Base-by-base conservation (phyloP, 108 stramenopile species). In the Fragilariopsis cylindrus region DNA sequence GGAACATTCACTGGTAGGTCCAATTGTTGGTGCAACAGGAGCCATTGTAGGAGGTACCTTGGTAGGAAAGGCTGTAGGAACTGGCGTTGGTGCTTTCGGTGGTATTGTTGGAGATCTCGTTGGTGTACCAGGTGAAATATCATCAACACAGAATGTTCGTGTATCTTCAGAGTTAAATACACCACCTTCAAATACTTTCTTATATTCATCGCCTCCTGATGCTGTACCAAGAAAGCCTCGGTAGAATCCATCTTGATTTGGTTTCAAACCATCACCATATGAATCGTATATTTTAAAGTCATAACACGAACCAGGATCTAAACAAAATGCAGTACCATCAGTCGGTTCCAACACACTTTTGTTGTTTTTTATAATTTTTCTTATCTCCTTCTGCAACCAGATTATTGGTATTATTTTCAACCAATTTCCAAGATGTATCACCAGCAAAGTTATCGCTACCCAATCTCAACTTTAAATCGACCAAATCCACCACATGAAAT, bases 241-340 rank as follows among this genome's bases (percentile, higher is more conserved):
- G 43, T 84, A 84, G 39, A 54, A 78, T 76, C 84, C 84, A n/a
- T 74, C 53, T 16, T 82, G 48, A 42, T 42, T 30, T 52, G 81
- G 81, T 48, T 81, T 81, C 12, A 84, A 39, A 7, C 84, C 84
- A 71, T 85, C 84, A 3, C 82, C 82, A 60, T 70, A 71, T 68
- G 76, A 62, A 68, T 83, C 82, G 39, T 39, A 21, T 19, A 79
- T 75, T 4, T 12, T 48, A 47, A 79, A 79, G 4, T 30, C 12
- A 60, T 79, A 75, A 18, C 11, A 18, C 1, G 18, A 66, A 52
- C 40, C 70, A 5, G 55, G 9, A 5, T 56, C 9, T 19, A 56
- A 56, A 19, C 55, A 56, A 5, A 56, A n/a, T 5, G 55, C 16
- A 9, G 18, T 19, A 19, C 55, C 11, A 19, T 56, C 9, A 19